Percentiles rank a stretch among this genome's conserved stretches.
These are phyloP conservation scores for Lophiostoma macrostomum DNA, from an alignment of 495 filamentous ascomycete genomes.

Conservation along the genomic window DNA sequence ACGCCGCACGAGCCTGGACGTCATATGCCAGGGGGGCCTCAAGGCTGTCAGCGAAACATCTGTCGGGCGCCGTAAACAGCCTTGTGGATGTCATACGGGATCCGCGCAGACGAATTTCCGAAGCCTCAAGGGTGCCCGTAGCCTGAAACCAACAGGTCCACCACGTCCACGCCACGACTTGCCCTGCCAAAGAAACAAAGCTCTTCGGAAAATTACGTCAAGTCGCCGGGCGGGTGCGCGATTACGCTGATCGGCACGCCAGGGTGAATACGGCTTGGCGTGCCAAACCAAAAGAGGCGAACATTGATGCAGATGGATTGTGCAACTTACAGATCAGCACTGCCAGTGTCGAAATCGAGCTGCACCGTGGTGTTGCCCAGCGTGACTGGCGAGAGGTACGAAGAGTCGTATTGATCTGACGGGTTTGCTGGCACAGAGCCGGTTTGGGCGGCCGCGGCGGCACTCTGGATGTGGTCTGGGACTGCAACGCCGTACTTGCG, in stretches of 20 bases:
- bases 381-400: constrained; percentile 66
- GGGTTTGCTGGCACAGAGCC: constrained; percentile 55
- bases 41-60: no score
- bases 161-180: no score
- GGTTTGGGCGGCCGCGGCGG: constrained; percentile 45
- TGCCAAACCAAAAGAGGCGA: neutral
- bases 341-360: constrained; percentile 74
- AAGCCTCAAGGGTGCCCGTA: no score
- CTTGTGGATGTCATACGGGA: no score
- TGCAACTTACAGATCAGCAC: constrained; percentile 67
- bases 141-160: no score
- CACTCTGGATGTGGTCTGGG: constrained; percentile 44
- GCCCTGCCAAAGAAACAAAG: constrained; percentile 2
- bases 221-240: constrained; percentile 7
- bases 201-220: constrained; percentile 12
- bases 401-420: constrained; percentile 51
- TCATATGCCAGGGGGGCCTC: no score
- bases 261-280: constrained; percentile 16
- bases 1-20: neutral
- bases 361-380: constrained; percentile 62
- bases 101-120: no score
- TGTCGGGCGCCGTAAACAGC: no score
- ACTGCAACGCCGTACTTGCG: constrained; percentile 44
- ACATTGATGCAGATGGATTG: neutral
- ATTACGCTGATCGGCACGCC: neutral